These are phyloP conservation scores for Wickerhamomyces sydowiorum DNA, from an alignment of 805 yeast species.

Conservation along the genomic window DNA sequence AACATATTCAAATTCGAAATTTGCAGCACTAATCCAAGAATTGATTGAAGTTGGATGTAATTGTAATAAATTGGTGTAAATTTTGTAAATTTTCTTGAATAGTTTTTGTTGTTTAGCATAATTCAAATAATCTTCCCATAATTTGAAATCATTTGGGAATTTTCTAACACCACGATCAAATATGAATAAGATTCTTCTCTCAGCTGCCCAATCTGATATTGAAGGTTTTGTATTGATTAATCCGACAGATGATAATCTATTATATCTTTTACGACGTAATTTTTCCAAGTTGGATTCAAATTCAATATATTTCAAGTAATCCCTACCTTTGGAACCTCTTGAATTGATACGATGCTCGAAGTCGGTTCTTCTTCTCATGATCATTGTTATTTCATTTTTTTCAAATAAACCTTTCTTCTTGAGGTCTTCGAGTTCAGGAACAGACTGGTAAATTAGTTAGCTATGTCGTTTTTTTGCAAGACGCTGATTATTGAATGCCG, in stretches of 20 bases:
- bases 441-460: constrained; percentile 36
- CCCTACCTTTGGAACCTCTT: constrained; percentile 73
- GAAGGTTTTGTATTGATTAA: constrained; percentile 55
- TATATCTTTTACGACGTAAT: constrained; percentile 65
- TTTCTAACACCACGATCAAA: constrained; percentile 77
- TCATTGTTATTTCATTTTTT: constrained; percentile 72
- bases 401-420: constrained; percentile 76
- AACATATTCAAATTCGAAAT: constrained; percentile 85
- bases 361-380: constrained; percentile 91
- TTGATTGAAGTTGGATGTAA: constrained; percentile 87
- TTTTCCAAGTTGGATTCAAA: constrained; percentile 79
- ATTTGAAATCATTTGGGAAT: constrained; percentile 67
- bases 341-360: constrained; percentile 88
- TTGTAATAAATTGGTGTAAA: constrained; percentile 72
- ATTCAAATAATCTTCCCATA: constrained; percentile 76
- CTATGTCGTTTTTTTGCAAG: neutral
- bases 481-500: neutral
- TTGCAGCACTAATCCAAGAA: constrained; percentile 93
- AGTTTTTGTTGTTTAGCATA: constrained; percentile 65
- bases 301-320: constrained; percentile 71
- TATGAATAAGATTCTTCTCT: constrained; percentile 72
- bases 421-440: constrained; percentile 90
- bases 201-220: constrained; percentile 83
- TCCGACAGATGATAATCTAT: constrained; percentile 50
- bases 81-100: constrained; percentile 64